Conservation (phyloP, 2,329 filamentous ascomycete genomes). For the Neonectria magnoliae region DNA sequence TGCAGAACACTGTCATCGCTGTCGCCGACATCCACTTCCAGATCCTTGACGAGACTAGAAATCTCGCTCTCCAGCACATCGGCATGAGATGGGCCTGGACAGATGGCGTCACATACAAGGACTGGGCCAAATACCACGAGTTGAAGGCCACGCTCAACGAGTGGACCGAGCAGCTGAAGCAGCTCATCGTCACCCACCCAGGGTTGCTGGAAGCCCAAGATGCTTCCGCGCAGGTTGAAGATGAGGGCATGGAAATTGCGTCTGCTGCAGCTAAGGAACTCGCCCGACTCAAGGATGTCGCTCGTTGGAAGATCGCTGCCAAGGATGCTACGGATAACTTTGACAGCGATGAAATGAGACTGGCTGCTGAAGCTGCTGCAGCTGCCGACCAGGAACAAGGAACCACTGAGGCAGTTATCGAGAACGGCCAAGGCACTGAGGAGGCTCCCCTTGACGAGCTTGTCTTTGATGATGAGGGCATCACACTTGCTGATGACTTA, state of each 20-base stretch:
- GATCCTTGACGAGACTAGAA: slow-evolving; percentile 83
- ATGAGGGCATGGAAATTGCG: slow-evolving; percentile 82
- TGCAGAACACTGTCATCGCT: slow-evolving; percentile 73
- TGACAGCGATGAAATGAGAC: slow-evolving; percentile 71
- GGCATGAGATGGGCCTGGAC: slow-evolving; percentile 97
- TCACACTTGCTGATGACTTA: slow-evolving; percentile 26
- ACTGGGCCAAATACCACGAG: slow-evolving; percentile 95
- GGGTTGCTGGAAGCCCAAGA: slow-evolving; percentile 74
- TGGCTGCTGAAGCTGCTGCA: slow-evolving; percentile 58
- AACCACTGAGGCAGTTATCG: slow-evolving; percentile 37
- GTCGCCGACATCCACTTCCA: slow-evolving; percentile 84
- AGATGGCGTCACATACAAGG: slow-evolving; percentile 94
- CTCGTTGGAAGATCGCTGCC: slow-evolving; percentile 82
- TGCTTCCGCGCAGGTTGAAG: slow-evolving; percentile 75
- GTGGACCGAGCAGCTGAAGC: slow-evolving; percentile 85
- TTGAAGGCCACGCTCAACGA: slow-evolving; percentile 84
- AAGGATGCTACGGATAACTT: slow-evolving; percentile 83
- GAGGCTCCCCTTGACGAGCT: slow-evolving; percentile 44
- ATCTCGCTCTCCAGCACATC: slow-evolving; percentile 88
- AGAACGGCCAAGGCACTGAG: slow-evolving; percentile 40
- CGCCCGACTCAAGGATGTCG: slow-evolving; percentile 81
- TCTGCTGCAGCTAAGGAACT: slow-evolving; percentile 84
- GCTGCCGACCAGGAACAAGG: slow-evolving; percentile 28
- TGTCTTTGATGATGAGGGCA: slow-evolving; percentile 31
- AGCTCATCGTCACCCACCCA: slow-evolving; percentile 78